Percentiles rank a stretch among this genome's conserved stretches.
These are phyloP conservation scores for Alternaria consortialis DNA, from an alignment of 2,329 filamentous ascomycete genomes.

Conservation along the genomic window DNA sequence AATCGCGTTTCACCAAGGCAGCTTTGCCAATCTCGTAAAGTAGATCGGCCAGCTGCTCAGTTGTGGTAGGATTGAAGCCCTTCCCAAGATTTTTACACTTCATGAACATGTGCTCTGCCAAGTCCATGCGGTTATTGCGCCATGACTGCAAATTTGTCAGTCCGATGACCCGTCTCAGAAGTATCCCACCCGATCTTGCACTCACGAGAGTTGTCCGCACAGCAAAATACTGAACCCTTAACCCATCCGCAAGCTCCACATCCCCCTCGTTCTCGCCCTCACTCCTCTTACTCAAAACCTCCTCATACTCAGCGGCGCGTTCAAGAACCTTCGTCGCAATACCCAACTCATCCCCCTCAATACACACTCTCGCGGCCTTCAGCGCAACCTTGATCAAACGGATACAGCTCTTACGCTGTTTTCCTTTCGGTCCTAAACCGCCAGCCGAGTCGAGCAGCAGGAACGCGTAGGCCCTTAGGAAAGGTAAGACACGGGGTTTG, in stretches of 20 bases:
- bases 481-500: constrained; percentile 29
- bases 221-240: constrained; percentile 70
- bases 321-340: constrained; percentile 70
- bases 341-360: constrained; percentile 66
- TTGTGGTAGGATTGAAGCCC: constrained; percentile 58
- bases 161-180: too few species aligned
- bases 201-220: constrained; percentile 73
- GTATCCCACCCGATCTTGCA: too few species aligned
- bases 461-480: constrained; percentile 69
- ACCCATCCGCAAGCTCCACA: constrained; percentile 44
- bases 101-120: constrained; percentile 79
- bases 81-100: constrained; percentile 60
- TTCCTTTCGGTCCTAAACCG: constrained; percentile 27
- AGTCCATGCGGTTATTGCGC: constrained; percentile 75
- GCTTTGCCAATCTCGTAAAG: constrained; percentile 77
- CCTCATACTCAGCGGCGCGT: constrained; percentile 65
- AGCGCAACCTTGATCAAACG: constrained; percentile 73
- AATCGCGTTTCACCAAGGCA: constrained; percentile 63
- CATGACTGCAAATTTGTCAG: constrained; percentile 66
- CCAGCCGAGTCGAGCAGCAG: constrained; percentile 66
- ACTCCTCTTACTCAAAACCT: constrained; percentile 29
- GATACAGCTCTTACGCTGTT: constrained; percentile 47
- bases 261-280: constrained; percentile 35
- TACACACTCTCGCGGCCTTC: constrained; percentile 69
- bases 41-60: constrained; percentile 71